Base-by-base conservation (phyloP, 2,329 filamentous ascomycete species). In the Geoglossum cookeanum region DNA sequence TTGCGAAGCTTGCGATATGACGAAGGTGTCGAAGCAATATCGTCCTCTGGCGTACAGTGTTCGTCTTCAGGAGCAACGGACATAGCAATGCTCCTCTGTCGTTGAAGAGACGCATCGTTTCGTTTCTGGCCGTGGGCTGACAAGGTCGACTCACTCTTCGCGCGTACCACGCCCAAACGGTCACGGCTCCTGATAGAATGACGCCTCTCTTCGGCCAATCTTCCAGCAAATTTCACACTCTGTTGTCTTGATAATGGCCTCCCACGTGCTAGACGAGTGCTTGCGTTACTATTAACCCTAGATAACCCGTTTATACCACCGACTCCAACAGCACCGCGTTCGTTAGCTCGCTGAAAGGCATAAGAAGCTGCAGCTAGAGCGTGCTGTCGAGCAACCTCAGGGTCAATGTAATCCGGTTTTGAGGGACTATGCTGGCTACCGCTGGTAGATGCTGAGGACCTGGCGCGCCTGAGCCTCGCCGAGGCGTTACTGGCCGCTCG, bases 291-390 rank as follows among this genome's bases (percentile, higher is more conserved):
- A 11, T 37, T 33, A 15, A 9, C n/a, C 17, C 47, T 29, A 1
- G 55, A 22, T 9, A 51, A 29, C 7, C 11, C 48, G 22, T 37
- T 53, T 13, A 29, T 15, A n/a, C 49, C 29, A 17, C 30, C 32
- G n/a, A 53, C 49, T 15, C 47, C 42, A 29, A 27, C 35, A 29
- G 29, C 33, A 27, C 49, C 42, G 11, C 71, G 69, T 39, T 70
- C 70, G 57, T 71, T 71, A n/a, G 77, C 76, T 59, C 76, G 72
- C 5, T 70, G 66, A 64, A 78, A 85, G 1, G 83, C 83, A 63
- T 81, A 70, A 37, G 72, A 70, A 6, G 83, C 83, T 27, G 83
- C 82, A 44, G 77, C 74, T 44, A 79, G 75, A 6, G 83, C 83
- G 66, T 84, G 78, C 57, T 78, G 72, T 54, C 77, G 74, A 1